These are phyloP conservation scores for Heterobasidion irregulare DNA, from an alignment of 1,284 basidiomycete genomes.

Conservation along the genomic window DNA sequence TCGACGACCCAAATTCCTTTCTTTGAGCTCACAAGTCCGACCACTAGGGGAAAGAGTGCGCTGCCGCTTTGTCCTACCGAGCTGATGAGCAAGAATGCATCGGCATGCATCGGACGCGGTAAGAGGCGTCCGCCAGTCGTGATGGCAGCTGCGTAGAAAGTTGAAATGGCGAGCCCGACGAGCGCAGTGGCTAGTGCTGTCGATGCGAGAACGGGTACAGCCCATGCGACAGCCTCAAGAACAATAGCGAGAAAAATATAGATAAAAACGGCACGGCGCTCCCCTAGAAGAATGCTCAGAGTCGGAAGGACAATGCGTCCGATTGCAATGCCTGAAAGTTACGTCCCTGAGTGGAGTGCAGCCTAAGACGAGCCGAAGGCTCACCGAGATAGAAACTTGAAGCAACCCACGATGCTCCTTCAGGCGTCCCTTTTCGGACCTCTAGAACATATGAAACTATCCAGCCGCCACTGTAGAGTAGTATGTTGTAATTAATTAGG, in stretches of 20 bases:
- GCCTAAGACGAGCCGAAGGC: background rate
- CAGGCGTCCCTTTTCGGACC: slow-evolving; percentile 21
- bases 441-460: slow-evolving; percentile 22
- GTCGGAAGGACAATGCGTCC: slow-evolving; percentile 22
- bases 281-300: slow-evolving; percentile 23
- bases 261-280: slow-evolving; percentile 22
- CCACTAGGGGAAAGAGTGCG: slow-evolving; percentile 24
- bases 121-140: slow-evolving; percentile 20
- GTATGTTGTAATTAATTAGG: background rate
- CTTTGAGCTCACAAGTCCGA: slow-evolving; percentile 24
- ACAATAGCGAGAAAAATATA: slow-evolving; percentile 21
- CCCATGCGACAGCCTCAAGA: slow-evolving; percentile 23
- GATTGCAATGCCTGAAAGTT: slow-evolving; percentile 18
- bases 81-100: slow-evolving; percentile 24
- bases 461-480: slow-evolving; percentile 20
- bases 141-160: slow-evolving; percentile 24
- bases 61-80: slow-evolving; percentile 25
- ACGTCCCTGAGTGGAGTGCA: too few species aligned
- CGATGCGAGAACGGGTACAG: slow-evolving; percentile 20
- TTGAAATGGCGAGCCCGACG: slow-evolving; percentile 25
- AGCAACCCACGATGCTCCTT: slow-evolving; percentile 24
- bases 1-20: slow-evolving; percentile 25
- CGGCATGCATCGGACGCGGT: slow-evolving; percentile 23
- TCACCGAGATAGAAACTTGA: slow-evolving; percentile 23
- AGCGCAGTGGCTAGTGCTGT: slow-evolving; percentile 24